Base-by-base conservation (phyloP, 2,329 filamentous ascomycete species). In the Aspergillus neotritici region DNA sequence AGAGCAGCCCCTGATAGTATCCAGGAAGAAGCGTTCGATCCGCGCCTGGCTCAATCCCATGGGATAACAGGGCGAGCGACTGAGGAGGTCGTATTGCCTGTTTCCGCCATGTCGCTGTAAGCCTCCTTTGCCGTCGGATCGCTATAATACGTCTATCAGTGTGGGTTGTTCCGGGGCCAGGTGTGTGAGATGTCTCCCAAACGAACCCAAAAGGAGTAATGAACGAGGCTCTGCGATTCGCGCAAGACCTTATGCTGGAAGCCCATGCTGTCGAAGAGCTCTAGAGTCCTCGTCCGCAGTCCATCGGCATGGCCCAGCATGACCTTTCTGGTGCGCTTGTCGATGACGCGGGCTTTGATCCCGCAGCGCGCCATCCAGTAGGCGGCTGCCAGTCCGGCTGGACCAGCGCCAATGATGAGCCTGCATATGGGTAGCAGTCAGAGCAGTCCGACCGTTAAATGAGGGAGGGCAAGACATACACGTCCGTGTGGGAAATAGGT, bases 21-120 rank as follows among this genome's bases (percentile, higher is more conserved):
- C 80, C 0, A 83, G 68, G 54, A 85, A 83, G 59, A 82, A 83
- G 0, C 75, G 71, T 56, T 87, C 84, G 47, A 87, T 79, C 2
- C 83, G 76, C 2, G 83, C 84, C 63, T 88, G 84, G 52, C 87
- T 82, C 35, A 88, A 61, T 8, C 84, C 78, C 2, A 79, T 74
- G 57, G 86, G 76, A 37, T 79, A 25, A n/a, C 42, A 42, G 10
- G 46, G 77, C 49, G 84, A 85, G 1, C 77, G 71, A 5, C 75
- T 80, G 31, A 86, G 65, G 0, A 25, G 21, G 7, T 25, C 21
- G 9, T 25, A 25, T 5, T 25, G 21, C 9, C 21, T 25, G 7
- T 25, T 25, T 8, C 21, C 21, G 9, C 21, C 79, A 10, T 73
- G 77, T 28, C 83, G 71, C 33, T 70, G 67, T 41, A 87, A 73